Evolutionary conservation across 306 rosid species (phyloP).

Genomic region (Sophora flavescens): DNA sequence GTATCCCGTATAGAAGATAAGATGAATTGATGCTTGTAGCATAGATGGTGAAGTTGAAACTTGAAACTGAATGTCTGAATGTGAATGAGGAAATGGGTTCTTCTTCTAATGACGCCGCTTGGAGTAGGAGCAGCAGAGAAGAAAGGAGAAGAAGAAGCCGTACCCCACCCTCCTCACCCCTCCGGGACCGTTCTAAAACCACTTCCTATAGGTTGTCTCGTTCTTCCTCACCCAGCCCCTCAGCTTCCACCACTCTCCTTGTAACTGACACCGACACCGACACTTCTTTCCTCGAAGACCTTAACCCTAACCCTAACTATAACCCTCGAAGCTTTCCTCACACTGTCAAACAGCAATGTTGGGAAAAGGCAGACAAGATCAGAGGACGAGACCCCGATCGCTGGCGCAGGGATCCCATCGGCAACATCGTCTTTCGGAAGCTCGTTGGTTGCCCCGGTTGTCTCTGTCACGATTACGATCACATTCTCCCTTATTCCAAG

Average conservation of each 20-base stretch:
- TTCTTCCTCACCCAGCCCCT: conserved; percentile 42
- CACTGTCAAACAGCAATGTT: conserved; percentile 82
- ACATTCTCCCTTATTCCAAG: conserved; percentile 90
- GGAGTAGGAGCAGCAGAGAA: conserved; percentile 37
- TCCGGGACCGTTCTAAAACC: conserved; percentile 62
- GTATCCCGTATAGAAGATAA: no score
- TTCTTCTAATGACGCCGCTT: background rate
- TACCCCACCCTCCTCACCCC: conserved; percentile 48
- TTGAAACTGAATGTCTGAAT: no score
- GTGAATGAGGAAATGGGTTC: conserved; percentile 55
- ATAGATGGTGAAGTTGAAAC: no score
- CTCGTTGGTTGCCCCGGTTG: conserved; percentile 94
- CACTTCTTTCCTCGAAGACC: conserved; percentile 48
- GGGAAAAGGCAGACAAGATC: conserved; percentile 89
- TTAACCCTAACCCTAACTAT: conserved; percentile 40
- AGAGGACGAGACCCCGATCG: conserved; percentile 92
- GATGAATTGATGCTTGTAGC: no score
- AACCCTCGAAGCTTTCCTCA: conserved; percentile 80
- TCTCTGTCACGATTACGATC: conserved; percentile 92
- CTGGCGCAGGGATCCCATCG: conserved; percentile 90
- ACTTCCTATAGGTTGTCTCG: conserved; percentile 43
- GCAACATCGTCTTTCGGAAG: conserved; percentile 83
- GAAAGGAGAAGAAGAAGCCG: conserved; percentile 60
- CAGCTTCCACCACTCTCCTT: conserved; percentile 53
- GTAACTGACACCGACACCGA: background rate